Evolutionary conservation across 2,329 filamentous ascomycete species (phyloP), one percentile per base, ranked within the genome.

Genomic region (Alternaria ventricosa): DNA sequence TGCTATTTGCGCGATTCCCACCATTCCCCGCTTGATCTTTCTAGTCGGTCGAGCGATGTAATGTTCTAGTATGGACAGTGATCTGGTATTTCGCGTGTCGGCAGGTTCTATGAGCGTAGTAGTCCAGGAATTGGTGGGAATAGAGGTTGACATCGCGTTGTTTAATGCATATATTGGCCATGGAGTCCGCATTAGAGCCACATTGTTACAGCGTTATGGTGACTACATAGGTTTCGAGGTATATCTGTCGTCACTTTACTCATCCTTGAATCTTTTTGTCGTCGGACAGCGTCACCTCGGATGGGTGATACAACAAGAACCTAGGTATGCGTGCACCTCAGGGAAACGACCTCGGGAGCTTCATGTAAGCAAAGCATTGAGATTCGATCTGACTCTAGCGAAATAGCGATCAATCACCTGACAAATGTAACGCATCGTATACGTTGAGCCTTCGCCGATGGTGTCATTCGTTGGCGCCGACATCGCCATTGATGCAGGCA

Each of bases 401-500:
- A 4, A 18, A 41, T 1, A 11, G 36, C 9, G 5, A 18, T 6
- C 15, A 3, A 11, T 41, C 36, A 3, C 4, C 1, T 41, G 0
- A 10, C 33, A 9, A n/a, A 41, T 3, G 5, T 0, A 13, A 22
- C 30, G 27, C 18, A 10, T 15, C 6, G 18, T 33, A 33, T 15
- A 20, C 6, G 27, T 20, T n/a, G 18, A 15, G 18, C 13, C 18
- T 51, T 28, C 47, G 27, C 47, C 47, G n/a, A 33, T 51, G 27
- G 28, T 51, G 47, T 33, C 47, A 22, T 51, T 12, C 15, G 23
- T 57, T 43, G 53, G 55, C 56, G 59, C 63, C 65, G 62, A 64
- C 46, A 64, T 57, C 55, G 60, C 44, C 58, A 47, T 51, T 44
- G 55, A 41, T 58, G 55, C 61, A 66, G 61, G 58, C 57, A 64